Evolutionary conservation across 208 protist genomes (phyloP).

Genomic region (Crithidia acanthocephali): DNA sequence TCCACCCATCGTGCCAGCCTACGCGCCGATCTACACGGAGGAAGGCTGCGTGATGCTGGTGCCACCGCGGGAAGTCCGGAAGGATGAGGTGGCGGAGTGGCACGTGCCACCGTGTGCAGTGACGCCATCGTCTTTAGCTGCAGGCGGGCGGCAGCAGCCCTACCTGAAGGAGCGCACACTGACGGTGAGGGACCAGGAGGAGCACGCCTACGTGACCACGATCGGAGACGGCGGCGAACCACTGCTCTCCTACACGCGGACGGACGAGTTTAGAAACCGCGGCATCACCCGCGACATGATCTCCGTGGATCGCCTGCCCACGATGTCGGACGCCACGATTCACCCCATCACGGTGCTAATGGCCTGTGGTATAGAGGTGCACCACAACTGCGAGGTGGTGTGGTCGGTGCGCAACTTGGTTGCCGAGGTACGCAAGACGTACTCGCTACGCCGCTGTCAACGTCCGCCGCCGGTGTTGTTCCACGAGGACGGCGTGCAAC

Average conservation of each 20-base stretch:
- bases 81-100: slow-evolving; percentile 79
- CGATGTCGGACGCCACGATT: no score
- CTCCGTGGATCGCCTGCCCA: no score
- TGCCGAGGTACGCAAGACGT: slow-evolving; percentile 64
- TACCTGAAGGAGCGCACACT: slow-evolving; percentile 47
- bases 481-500: slow-evolving; percentile 46
- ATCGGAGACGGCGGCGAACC: slow-evolving; percentile 18
- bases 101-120: slow-evolving; percentile 45
- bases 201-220: slow-evolving; percentile 17
- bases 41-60: slow-evolving; percentile 66
- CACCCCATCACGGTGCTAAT: slow-evolving; percentile 18
- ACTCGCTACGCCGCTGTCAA: slow-evolving; percentile 83
- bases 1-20: slow-evolving; percentile 53
- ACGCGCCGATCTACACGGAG: slow-evolving; percentile 78
- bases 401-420: slow-evolving; percentile 74
- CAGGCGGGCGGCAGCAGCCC: slow-evolving; percentile 16
- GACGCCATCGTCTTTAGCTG: slow-evolving; percentile 30
- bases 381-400: slow-evolving; percentile 71
- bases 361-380: slow-evolving; percentile 70
- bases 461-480: slow-evolving; percentile 70
- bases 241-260: neutral
- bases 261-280: no score
- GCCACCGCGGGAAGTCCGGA: slow-evolving; percentile 58
- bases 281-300: no score
- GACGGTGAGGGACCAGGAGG: slow-evolving; percentile 22